phyloP scores from a whole-genome alignment of 2,329 filamentous ascomycete genomes.

The Sclerotinia subarctica region DNA sequence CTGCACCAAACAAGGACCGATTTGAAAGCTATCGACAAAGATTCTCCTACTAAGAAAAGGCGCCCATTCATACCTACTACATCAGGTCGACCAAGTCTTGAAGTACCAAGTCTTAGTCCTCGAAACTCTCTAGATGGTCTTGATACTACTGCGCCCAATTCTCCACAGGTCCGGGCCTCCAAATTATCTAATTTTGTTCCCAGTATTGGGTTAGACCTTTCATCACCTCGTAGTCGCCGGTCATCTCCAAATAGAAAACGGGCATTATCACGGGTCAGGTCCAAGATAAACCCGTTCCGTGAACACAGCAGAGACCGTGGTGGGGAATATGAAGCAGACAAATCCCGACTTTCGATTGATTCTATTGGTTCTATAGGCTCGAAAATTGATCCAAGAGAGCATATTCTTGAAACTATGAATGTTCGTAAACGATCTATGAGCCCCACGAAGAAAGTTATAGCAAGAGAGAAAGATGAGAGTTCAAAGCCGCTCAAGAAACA shows the following conservation, averaged over 20 bases:
- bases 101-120: conserved; percentile 44
- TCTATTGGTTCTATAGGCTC: conserved; percentile 17
- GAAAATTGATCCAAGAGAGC: conserved; percentile 27
- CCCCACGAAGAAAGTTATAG: conserved; percentile 41
- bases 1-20: conserved; percentile 29
- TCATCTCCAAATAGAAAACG: conserved; percentile 59
- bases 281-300: conserved; percentile 40
- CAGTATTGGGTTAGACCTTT: conserved; percentile 60
- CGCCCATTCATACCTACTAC: conserved; percentile 26
- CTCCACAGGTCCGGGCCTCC: conserved; percentile 31
- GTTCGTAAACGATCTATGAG: conserved; percentile 38
- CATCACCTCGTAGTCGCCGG: conserved; percentile 59
- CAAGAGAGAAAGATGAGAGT: conserved; percentile 45
- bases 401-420: conserved; percentile 28
- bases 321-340: conserved; percentile 42
- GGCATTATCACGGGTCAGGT: conserved; percentile 45
- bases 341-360: conserved; percentile 15
- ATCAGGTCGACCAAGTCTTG: conserved; percentile 44
- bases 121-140: conserved; percentile 44
- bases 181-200: conserved; percentile 44
- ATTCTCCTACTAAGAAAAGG: conserved; percentile 23
- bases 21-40: conserved; percentile 26
- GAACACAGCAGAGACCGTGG: conserved; percentile 47
- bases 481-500: conserved; percentile 49
- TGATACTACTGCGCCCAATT: conserved; percentile 44